These are phyloP conservation scores for Polyplosphaeria fusca DNA, from an alignment of 495 filamentous ascomycete genomes.

Conservation along the genomic window DNA sequence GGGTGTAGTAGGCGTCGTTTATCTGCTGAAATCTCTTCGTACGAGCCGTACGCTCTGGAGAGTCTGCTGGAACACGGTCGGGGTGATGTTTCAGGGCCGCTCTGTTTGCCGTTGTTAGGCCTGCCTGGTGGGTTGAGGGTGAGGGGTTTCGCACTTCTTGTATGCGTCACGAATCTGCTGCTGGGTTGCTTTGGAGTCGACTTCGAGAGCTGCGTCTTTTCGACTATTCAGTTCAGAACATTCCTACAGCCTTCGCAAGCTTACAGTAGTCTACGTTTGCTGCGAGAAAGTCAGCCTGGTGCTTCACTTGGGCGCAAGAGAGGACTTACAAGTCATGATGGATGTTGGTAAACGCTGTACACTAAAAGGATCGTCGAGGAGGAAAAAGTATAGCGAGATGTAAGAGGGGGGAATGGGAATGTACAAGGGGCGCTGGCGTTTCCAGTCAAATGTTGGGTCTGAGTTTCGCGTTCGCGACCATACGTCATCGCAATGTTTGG, in stretches of 20 bases:
- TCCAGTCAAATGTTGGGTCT: too few relatives aligned
- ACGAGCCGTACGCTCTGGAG: conserved; percentile 75
- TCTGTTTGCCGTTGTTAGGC: conserved; percentile 45
- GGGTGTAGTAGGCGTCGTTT: conserved; percentile 97
- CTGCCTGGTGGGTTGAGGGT: background rate
- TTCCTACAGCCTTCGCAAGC: conserved; percentile 1
- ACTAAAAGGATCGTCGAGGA: too few relatives aligned
- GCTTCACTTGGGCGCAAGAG: too few relatives aligned
- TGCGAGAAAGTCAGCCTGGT: conserved; percentile 22
- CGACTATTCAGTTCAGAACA: background rate
- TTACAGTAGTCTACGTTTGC: conserved; percentile 37
- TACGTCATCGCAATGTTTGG: too few relatives aligned
- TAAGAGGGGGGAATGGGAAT: too few relatives aligned
- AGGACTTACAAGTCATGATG: too few relatives aligned
- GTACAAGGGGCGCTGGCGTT: too few relatives aligned
- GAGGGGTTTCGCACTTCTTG: conserved; percentile 61
- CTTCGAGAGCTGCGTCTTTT: conserved; percentile 60
- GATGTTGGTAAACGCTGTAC: too few relatives aligned
- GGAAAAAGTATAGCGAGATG: too few relatives aligned
- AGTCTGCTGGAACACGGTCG: conserved; percentile 81
- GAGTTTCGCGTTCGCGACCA: too few relatives aligned
- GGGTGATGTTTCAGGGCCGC: conserved; percentile 93
- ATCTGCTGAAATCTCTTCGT: conserved; percentile 92
- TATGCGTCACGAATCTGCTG: conserved; percentile 92
- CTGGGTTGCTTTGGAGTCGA: conserved; percentile 68